These are phyloP conservation scores for Prunus mira DNA, from an alignment of 306 rosid species.

Conservation along the genomic window DNA sequence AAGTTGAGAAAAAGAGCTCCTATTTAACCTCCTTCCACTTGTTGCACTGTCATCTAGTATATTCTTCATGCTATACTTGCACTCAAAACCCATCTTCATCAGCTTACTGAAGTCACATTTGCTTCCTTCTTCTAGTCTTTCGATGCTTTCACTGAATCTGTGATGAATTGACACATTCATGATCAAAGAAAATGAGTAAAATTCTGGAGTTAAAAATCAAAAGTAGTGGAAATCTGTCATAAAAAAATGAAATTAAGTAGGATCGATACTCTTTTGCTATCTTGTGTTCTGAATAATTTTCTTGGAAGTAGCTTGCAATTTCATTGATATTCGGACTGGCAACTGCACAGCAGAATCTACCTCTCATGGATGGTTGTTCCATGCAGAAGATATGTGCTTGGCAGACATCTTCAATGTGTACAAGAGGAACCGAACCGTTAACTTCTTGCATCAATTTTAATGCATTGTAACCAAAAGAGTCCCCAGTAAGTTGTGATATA, in stretches of 20 bases:
- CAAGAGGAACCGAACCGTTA: constrained; percentile 31
- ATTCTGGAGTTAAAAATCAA: neutral
- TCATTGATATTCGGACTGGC: constrained; percentile 15
- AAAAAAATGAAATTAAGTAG: neutral
- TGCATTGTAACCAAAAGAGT: neutral
- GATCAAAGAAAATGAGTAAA: neutral
- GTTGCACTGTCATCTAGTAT: constrained; percentile 18
- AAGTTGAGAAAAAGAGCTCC: neutral
- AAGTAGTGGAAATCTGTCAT: neutral
- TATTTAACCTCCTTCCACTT: constrained; percentile 6
- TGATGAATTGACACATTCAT: neutral
- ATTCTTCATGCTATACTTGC: constrained; percentile 7
- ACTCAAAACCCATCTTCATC: constrained; percentile 20
- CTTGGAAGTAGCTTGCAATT: constrained; percentile 15
- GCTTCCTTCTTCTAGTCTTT: constrained; percentile 15
- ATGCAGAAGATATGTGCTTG: constrained; percentile 51
- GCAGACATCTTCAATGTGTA: constrained; percentile 46
- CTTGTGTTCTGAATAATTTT: constrained; percentile 20
- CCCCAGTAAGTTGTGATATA: constrained; percentile 27
- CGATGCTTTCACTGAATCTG: neutral
- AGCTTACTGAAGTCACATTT: constrained; percentile 20
- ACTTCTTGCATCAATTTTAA: constrained; percentile 27
- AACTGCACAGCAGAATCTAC: constrained; percentile 38
- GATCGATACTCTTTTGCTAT: constrained; percentile 15
- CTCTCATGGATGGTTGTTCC: constrained; percentile 33